Evolutionary conservation across 306 rosid genomes (phyloP).

Genomic region (Cajanus cajan): DNA sequence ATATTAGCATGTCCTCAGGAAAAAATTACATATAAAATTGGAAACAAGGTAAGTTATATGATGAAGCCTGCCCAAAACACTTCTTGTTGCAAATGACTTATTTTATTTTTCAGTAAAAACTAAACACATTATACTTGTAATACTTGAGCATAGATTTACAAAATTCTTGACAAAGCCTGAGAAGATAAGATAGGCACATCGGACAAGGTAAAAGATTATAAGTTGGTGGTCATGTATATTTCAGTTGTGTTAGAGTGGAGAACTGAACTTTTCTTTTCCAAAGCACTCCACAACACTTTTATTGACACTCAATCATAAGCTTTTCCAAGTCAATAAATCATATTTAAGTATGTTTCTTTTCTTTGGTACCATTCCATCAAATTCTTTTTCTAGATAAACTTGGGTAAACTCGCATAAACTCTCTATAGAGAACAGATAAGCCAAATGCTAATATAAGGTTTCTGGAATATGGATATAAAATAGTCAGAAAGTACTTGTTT

Average conservation of each 20-base stretch:
- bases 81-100: background rate
- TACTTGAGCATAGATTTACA: background rate
- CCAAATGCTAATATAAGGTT: background rate
- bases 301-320: too few relatives aligned
- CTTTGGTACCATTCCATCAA: too few relatives aligned
- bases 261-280: background rate
- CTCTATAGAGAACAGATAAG: background rate
- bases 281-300: too few relatives aligned
- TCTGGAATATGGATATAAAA: background rate
- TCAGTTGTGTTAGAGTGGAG: conserved; percentile 4
- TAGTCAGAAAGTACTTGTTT: conserved; percentile 12
- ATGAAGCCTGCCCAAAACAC: conserved; percentile 3
- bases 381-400: too few relatives aligned
- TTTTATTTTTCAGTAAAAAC: conserved; percentile 4
- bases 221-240: background rate
- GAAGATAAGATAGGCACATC: conserved; percentile 12
- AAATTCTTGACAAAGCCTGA: conserved; percentile 3
- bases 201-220: background rate
- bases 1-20: conserved; percentile 54
- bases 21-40: conserved; percentile 73
- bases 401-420: too few relatives aligned
- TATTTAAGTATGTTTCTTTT: too few relatives aligned
- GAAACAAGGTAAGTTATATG: conserved; percentile 73
- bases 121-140: background rate
- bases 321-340: too few relatives aligned